A percentile compares a stretch with the other conserved stretches of the same genome.
Evolutionary conservation across 2,329 filamentous ascomycete species (phyloP).

Genomic region (Orbilia oligospora): DNA sequence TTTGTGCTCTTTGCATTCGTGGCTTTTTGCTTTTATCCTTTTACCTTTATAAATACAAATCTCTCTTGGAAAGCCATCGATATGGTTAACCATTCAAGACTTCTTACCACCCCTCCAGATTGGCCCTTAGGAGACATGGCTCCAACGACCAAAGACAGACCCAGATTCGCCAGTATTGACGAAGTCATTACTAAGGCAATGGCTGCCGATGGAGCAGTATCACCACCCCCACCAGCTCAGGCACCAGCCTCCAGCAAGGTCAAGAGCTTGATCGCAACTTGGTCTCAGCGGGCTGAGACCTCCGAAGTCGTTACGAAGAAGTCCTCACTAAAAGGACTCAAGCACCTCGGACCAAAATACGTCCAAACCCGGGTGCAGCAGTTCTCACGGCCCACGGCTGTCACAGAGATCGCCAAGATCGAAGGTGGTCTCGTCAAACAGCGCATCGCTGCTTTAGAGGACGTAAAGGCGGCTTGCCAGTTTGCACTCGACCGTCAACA

Average conservation of each 20-base stretch:
- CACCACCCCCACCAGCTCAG: background rate
- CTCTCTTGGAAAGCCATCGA: slow-evolving; percentile 1
- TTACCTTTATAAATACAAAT: background rate
- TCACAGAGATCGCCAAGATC: background rate
- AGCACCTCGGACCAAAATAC: slow-evolving; percentile 21
- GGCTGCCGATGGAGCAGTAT: slow-evolving; percentile 5
- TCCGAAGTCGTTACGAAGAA: background rate
- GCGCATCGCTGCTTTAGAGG: slow-evolving; percentile 40
- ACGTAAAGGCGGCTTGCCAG: slow-evolving; percentile 12
- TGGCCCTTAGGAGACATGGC: slow-evolving; percentile 5
- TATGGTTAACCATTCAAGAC: slow-evolving; percentile 1
- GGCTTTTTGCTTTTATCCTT: background rate
- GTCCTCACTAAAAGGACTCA: slow-evolving; percentile 13
- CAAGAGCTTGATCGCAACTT: slow-evolving; percentile 36
- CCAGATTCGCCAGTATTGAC: slow-evolving; percentile 13
- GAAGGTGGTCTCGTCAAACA: slow-evolving; percentile 28
- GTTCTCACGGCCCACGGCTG: slow-evolving; percentile 7
- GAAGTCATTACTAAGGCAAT: slow-evolving; percentile 4
- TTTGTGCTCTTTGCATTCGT: background rate
- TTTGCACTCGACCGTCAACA: slow-evolving; percentile 22
- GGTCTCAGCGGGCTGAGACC: slow-evolving; percentile 27
- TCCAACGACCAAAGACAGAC: background rate
- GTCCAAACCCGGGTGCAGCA: slow-evolving; percentile 20
- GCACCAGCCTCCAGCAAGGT: slow-evolving; percentile 29
- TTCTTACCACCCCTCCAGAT: background rate